Percentiles rank a stretch among this genome's conserved stretches.
These are phyloP conservation scores for Musa beccarii DNA, from an alignment of 176 grass and related monocot species.

Conservation along the genomic window DNA sequence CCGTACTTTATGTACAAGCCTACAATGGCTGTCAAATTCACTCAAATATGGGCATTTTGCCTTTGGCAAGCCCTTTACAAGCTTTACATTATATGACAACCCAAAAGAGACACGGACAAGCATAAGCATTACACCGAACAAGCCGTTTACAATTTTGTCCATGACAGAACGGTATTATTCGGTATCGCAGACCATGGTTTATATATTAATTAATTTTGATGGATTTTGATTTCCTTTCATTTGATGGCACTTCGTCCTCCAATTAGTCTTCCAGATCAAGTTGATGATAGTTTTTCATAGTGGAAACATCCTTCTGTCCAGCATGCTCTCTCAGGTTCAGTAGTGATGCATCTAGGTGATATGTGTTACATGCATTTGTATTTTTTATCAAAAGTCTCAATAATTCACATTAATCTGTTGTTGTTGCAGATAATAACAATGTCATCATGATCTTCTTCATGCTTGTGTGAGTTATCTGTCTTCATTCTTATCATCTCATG, in stretches of 20 bases:
- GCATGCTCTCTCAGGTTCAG: constrained; percentile 70
- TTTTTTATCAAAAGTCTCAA: neutral
- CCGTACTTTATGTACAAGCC: no score
- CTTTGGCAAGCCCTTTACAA: no score
- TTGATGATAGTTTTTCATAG: constrained; percentile 74
- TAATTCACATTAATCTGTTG: constrained; percentile 18
- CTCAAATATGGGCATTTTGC: no score
- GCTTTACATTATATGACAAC: no score
- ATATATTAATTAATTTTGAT: constrained; percentile 12
- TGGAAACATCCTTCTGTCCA: constrained; percentile 75
- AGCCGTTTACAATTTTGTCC: no score
- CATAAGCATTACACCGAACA: no score
- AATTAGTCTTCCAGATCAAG: constrained; percentile 43
- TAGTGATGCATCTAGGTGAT: neutral
- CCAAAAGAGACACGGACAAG: no score
- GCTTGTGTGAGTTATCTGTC: constrained; percentile 83
- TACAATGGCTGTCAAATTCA: no score
- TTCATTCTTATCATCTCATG: constrained; percentile 63
- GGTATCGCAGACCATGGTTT: no score
- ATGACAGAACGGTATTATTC: no score
- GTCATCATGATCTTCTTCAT: constrained; percentile 70
- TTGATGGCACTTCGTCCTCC: no score
- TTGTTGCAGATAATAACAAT: constrained; percentile 63
- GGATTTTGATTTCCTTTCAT: constrained; percentile 21
- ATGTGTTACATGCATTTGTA: neutral